Base-by-base conservation (phyloP, 164 flowering plant genomes). In the Chloranthus sessilifolius region DNA sequence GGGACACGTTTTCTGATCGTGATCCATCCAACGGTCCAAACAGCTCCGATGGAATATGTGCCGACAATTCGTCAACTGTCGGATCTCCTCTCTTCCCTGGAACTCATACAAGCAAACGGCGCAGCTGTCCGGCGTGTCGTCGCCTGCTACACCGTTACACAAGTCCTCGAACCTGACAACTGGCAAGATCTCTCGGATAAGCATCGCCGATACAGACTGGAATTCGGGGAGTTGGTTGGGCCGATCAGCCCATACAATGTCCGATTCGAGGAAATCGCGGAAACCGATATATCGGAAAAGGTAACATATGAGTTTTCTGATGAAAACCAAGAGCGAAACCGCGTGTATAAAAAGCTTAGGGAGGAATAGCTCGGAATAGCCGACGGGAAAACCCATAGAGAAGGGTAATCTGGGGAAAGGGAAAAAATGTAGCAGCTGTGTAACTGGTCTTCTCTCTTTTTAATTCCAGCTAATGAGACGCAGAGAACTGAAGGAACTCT, bases 21-120 rank as follows among this genome's bases (percentile, higher is more conserved):
- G 83, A 50, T 84, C 91, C 85, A 90, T 75, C 95, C 98, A 90
- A 38, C 83, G 78, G 70, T 90, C 95, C 30, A 90, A 43, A 60
- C 98, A 90, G 41, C 59, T 41, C 68, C 81, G 61, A 53, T 90
- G 95, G 59, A 87, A 90, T 24, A 90, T 72, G 67, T 90, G 98
- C 34, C 64, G 56, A 54, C 98, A 90, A 55, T 85, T 85, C 47
- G 64, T 60, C 67, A 87, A 58, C 66, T 79, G 63, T 59, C 95
- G 60, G 76, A 87, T 75, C 69, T 83, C 92, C n/a, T 80, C 85
- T 9, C 53, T 62, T 0, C 59, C 80, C 50, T 74, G 72, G 42
- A 89, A 77, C 62, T 85, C 95, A 62, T 75, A 81, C 31, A 87
- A 57, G 60, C 98, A 90, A 8, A 90, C 95, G 0, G 95, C 91